Evolutionary conservation across 495 filamentous ascomycete species (phyloP).

Genomic region (Hypoxylon fragiforme): DNA sequence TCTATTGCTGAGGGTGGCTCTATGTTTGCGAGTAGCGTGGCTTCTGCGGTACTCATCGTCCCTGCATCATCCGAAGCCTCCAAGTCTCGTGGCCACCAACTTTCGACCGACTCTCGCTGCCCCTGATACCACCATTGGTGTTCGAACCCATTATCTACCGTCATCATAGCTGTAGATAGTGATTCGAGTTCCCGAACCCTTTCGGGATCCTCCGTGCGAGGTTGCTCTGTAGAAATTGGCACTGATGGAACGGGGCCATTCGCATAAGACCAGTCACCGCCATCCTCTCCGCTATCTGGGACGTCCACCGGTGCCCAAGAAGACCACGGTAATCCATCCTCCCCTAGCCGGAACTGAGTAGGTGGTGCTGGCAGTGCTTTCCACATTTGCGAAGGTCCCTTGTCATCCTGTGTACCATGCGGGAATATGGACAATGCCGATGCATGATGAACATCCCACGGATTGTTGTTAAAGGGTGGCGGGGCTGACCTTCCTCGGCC

Average conservation of each 20-base stretch:
- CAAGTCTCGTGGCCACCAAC: slow-evolving; percentile 14
- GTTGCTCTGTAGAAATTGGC: slow-evolving; percentile 16
- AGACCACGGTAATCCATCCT: slow-evolving; percentile 51
- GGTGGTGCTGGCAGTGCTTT: slow-evolving; percentile 48
- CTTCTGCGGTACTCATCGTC: slow-evolving; percentile 20
- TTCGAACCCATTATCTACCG: slow-evolving; percentile 58
- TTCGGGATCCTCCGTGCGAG: slow-evolving; percentile 24
- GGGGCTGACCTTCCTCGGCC: slow-evolving; percentile 51
- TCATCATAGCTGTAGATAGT: slow-evolving; percentile 58
- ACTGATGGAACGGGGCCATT: slow-evolving; percentile 28
- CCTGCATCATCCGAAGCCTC: slow-evolving; percentile 19
- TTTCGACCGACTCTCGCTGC: slow-evolving; percentile 27
- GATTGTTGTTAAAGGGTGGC: slow-evolving; percentile 47
- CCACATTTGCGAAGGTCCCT: slow-evolving; percentile 27
- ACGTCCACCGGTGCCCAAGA: slow-evolving; percentile 39
- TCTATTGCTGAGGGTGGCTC: slow-evolving; percentile 23
- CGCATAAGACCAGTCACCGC: slow-evolving; percentile 7
- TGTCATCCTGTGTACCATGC: slow-evolving; percentile 3
- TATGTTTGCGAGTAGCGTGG: slow-evolving; percentile 22
- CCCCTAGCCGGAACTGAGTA: slow-evolving; percentile 47
- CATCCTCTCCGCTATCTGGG: neutral
- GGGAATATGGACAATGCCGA: slow-evolving; percentile 25
- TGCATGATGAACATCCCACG: slow-evolving; percentile 43
- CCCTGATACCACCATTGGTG: slow-evolving; percentile 57
- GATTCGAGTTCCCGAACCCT: slow-evolving; percentile 49